These are phyloP conservation scores for Hyphopichia pseudoburtonii DNA, from an alignment of 1,139 yeast genomes.

Conservation along the genomic window DNA sequence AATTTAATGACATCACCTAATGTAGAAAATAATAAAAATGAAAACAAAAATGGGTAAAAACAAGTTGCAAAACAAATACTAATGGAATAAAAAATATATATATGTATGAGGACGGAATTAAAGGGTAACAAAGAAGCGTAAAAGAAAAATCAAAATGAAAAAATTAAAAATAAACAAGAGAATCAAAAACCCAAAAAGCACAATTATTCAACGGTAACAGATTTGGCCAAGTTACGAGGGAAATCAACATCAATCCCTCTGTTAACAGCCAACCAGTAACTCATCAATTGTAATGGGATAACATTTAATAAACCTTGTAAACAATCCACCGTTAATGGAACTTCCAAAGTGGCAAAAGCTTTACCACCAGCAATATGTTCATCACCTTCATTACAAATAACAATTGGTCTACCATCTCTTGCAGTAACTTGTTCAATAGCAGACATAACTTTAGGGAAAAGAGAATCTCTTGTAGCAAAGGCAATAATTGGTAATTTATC, in stretches of 20 bases:
- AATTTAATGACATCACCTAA: too few relatives aligned
- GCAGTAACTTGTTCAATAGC: conserved; percentile 97
- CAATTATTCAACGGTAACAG: conserved; percentile 86
- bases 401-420: conserved; percentile 94
- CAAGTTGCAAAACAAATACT: background rate
- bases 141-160: too few relatives aligned
- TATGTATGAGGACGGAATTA: background rate
- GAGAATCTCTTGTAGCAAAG: conserved; percentile 95
- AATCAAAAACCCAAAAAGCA: background rate
- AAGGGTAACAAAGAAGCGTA: too few relatives aligned
- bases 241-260: conserved; percentile 97
- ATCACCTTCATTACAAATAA: conserved; percentile 90
- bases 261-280: conserved; percentile 95
- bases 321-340: conserved; percentile 95
- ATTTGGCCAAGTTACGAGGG: conserved; percentile 98
- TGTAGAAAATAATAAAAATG: too few relatives aligned
- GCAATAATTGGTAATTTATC: conserved; percentile 92
- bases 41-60: too few relatives aligned
- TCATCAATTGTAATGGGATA: conserved; percentile 91
- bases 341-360: conserved; percentile 73
- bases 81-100: too few relatives aligned
- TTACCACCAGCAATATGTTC: conserved; percentile 52
- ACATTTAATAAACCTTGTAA: conserved; percentile 95
- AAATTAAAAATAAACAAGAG: background rate
- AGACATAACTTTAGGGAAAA: conserved; percentile 94